phyloP scores from a whole-genome alignment of 2,329 filamentous ascomycete species.

The Dothideomycetes sp. region DNA sequence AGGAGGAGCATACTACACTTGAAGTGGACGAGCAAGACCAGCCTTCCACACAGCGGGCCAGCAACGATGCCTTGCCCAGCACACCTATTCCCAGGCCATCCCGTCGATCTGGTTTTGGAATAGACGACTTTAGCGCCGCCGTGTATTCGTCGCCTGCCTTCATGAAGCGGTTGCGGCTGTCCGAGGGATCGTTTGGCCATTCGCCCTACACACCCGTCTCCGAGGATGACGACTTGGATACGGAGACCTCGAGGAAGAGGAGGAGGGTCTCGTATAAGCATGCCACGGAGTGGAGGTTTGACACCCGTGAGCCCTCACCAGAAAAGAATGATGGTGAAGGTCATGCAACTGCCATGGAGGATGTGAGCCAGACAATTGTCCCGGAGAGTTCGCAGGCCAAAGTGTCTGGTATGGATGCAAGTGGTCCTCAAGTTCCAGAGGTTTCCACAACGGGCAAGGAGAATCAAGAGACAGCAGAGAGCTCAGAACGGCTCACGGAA shows the following conservation, averaged over 20 bases:
- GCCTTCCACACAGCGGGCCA: conserved; percentile 11
- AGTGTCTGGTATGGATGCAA: not conserved
- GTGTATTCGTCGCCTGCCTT: conserved; percentile 74
- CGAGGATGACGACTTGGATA: conserved; percentile 54
- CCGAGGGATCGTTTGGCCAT: conserved; percentile 57
- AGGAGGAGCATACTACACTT: conserved; percentile 8
- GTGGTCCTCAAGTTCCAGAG: too few species aligned
- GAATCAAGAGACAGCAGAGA: not conserved
- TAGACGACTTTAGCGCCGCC: conserved; percentile 13
- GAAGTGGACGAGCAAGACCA: conserved; percentile 9
- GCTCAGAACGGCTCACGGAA: not conserved
- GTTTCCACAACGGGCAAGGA: too few species aligned
- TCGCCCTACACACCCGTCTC: conserved; percentile 53
- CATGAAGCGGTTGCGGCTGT: conserved; percentile 58
- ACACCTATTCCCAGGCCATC: conserved; percentile 12
- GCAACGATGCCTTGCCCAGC: conserved; percentile 6
- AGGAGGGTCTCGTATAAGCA: conserved; percentile 58
- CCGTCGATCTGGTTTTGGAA: conserved; percentile 4
- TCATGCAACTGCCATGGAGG: conserved; percentile 6
- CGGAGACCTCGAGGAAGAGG: conserved; percentile 55
- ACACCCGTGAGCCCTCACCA: conserved; percentile 55
- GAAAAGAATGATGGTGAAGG: conserved; percentile 32
- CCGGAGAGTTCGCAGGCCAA: not conserved
- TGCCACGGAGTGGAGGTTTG: conserved; percentile 63
- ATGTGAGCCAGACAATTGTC: not conserved